Evolutionary conservation across 73 alveolate species (phyloP), one percentile per base, ranked within the genome.

Genomic region (Paramecium primaurelia): DNA sequence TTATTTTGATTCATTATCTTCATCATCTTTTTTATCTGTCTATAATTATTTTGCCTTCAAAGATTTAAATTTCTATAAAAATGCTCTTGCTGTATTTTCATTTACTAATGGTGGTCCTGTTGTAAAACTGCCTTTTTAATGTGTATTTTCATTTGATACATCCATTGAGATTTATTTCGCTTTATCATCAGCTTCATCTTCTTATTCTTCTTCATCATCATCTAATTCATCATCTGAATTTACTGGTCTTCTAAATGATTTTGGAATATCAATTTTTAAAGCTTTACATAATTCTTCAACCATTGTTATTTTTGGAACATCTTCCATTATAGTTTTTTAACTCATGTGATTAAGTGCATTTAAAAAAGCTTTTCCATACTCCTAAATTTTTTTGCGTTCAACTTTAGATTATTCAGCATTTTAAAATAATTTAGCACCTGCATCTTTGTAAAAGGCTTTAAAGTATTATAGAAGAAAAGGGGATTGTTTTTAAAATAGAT

Each of bases 71-170:
- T 68, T 71, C 10, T 36, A 64, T n/a, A 64, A 64, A 51, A 89
- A 89, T 22, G 58, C 51, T 45, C 77, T 71, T 25, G 77, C 77
- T 0, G 88, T 10, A 18, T 88, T 89, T 20, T 89, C 47, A 28
- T 89, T 40, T 0, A 89, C 94, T 71, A 75, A 40, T 16, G 88
- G 88, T 9, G 60, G 58, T n/a, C 60, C 88, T 37, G 88, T 75
- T 75, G 58, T 37, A 37, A 37, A 75, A n/a, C 38, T 34, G 10
- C 49, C 88, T 37, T 75, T 75, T 75, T 75, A 20, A 1, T 54
- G 69, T 1, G 69, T 54, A 54, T 54, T 54, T 54, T 54, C 69
- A 54, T 54, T 54, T 54, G 69, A 54, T n/a, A 54, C 36, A 54
- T 40, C 88, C 16, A 45, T 40, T 16, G 42, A 34, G 2, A 75